Evolutionary conservation across 345 rosid genomes (phyloP), one percentile per base, ranked within the genome.

Genomic region (Cardamine chenopodiifolia): DNA sequence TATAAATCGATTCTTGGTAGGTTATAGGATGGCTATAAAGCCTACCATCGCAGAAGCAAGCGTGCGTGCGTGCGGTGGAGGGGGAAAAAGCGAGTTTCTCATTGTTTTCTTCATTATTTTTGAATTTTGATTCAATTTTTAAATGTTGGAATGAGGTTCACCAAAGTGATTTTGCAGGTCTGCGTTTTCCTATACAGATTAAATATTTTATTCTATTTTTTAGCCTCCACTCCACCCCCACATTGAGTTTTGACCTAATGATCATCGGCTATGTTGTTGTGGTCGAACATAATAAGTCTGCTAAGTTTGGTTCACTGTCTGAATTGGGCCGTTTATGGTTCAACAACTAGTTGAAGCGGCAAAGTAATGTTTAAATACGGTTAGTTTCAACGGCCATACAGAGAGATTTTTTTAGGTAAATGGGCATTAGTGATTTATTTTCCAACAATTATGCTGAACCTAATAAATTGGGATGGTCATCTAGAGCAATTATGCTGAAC

Each of bases 11-110:
- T 68, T 76, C 64, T 61, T 62, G 3, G 17, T 76, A 69, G 65
- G 57, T 70, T 62, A 15, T 70, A 47, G 62, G 64, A 57, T 54
- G 65, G 48, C 75, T 69, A 76, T 61, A 76, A 69, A 69, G 70
- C 65, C 58, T 62, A 68, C 32, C 23, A 31, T 20, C 20, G 37
- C 23, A 23, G 63, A 69, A 62, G 42, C 73, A 54, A 53, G 58
- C 73, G 54, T 25, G 78, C 73, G 73, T 69, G 73, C 66, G 65
- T 75, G 70, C 37, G 50, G 65, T 76, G 52, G 20, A 35, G 58
- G 20, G 4, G 40, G n/a, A 23, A 61, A 75, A 60, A 60, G 63
- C 23, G 48, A 40, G 31, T 11, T 68, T 52, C 63, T 75, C 44
- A 61, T 11, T 75, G 25, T 60, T 31, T 31, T 50, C 62, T 68